Evolutionary conservation across 352 stramenopile genomes (phyloP).

Genomic region (Phytophthora capsici): DNA sequence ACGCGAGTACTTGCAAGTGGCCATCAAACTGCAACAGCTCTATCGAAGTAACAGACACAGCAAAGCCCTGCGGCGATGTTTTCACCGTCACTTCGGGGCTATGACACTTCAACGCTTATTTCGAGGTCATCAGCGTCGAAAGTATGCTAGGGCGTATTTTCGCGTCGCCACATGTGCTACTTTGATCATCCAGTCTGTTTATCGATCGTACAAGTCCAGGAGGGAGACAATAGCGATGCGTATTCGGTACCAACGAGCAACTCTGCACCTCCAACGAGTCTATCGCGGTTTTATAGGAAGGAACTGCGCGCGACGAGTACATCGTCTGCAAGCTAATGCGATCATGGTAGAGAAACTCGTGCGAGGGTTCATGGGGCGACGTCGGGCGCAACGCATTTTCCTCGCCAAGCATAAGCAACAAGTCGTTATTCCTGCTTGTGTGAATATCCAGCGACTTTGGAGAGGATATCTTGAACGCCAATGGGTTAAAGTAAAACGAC

Average conservation of each 20-base stretch:
- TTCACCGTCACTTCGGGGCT: slow-evolving; percentile 46
- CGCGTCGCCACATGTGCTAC: slow-evolving; percentile 57
- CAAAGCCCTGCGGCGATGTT: slow-evolving; percentile 53
- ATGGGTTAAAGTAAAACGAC: slow-evolving; percentile 37
- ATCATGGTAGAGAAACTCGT: slow-evolving; percentile 58
- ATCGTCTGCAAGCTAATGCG: slow-evolving; percentile 49
- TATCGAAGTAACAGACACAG: slow-evolving; percentile 54
- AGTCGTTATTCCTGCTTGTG: slow-evolving; percentile 54
- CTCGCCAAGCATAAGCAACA: slow-evolving; percentile 46
- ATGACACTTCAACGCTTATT: slow-evolving; percentile 69
- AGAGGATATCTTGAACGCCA: slow-evolving; percentile 49
- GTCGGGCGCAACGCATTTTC: slow-evolving; percentile 49
- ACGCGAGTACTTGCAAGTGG: slow-evolving; percentile 49
- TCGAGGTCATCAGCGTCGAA: slow-evolving; percentile 55
- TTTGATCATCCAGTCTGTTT: slow-evolving; percentile 75
- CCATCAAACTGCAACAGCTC: slow-evolving; percentile 61
- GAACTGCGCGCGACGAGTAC: slow-evolving; percentile 49
- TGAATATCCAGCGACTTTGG: slow-evolving; percentile 63
- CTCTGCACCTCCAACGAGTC: slow-evolving; percentile 54
- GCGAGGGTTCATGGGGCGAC: slow-evolving; percentile 63
- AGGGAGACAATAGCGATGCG: slow-evolving; percentile 42
- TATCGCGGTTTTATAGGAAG: slow-evolving; percentile 60
- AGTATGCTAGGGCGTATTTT: slow-evolving; percentile 58
- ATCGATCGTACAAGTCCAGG: slow-evolving; percentile 58
- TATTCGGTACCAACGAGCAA: slow-evolving; percentile 31